These are phyloP conservation scores for Candida suzukii DNA, from an alignment of 805 yeast genomes.

Conservation along the genomic window DNA sequence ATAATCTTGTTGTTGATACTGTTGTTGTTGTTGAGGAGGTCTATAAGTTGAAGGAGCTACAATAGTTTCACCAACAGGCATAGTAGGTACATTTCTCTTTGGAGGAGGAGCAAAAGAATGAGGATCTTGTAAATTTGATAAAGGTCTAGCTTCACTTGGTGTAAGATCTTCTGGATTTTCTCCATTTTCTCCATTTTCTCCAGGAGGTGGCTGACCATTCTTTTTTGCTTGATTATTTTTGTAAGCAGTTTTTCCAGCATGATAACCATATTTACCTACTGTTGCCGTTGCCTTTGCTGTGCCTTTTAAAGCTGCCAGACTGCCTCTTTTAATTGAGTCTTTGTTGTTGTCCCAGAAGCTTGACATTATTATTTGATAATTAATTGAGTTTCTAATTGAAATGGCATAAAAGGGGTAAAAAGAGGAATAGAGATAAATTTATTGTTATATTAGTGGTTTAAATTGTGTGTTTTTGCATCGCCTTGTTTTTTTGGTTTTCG, in stretches of 20 bases:
- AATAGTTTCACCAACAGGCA: slow-evolving; percentile 1
- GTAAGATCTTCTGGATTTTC: slow-evolving; percentile 6
- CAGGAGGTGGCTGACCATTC: slow-evolving; percentile 12
- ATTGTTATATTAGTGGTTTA: too few species aligned
- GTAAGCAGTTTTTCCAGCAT: slow-evolving; percentile 41
- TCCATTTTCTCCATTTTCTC: slow-evolving; percentile 5
- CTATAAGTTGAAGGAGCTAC: slow-evolving; percentile 1
- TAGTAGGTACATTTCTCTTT: slow-evolving; percentile 21
- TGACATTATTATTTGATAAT: too few species aligned
- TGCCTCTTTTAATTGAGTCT: slow-evolving; percentile 42
- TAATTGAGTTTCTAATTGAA: too few species aligned
- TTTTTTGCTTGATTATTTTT: slow-evolving; percentile 29
- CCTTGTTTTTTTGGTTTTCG: too few species aligned
- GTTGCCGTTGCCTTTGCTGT: slow-evolving; percentile 45
- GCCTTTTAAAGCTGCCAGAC: slow-evolving; percentile 41
- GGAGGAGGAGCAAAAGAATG: slow-evolving; percentile 35
- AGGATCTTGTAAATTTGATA: slow-evolving; percentile 20
- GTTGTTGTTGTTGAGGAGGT: slow-evolving; percentile 15
- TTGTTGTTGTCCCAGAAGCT: slow-evolving; percentile 48
- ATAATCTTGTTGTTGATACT: slow-evolving; percentile 11
- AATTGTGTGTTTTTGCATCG: too few species aligned
- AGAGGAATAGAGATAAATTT: too few species aligned
- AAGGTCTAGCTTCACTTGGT: slow-evolving; percentile 12
- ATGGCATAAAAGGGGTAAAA: too few species aligned
- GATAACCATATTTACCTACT: slow-evolving; percentile 37